These are phyloP conservation scores for Mycena latifolia DNA, from an alignment of 768 basidiomycete genomes.

Conservation along the genomic window DNA sequence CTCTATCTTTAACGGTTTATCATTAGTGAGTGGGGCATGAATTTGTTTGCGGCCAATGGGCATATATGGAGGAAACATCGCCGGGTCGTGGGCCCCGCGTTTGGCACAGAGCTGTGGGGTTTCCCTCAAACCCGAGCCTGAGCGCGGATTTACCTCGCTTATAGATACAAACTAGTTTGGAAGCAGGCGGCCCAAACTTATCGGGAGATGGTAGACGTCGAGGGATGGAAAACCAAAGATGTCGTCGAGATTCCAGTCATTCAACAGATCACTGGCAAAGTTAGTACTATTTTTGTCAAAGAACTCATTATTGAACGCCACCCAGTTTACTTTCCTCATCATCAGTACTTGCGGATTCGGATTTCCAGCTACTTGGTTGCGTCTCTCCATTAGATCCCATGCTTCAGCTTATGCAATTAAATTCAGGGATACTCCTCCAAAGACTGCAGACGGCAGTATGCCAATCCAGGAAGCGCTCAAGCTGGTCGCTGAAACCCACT, in stretches of 20 bases:
- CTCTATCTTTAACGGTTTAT: neutral
- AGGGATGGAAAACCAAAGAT: constrained; percentile 50
- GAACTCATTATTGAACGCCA: neutral
- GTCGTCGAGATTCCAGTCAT: constrained; percentile 44
- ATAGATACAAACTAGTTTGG: constrained; percentile 61
- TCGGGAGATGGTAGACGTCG: constrained; percentile 52
- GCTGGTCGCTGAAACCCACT: constrained; percentile 45
- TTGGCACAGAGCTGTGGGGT: constrained; percentile 42
- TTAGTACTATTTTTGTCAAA: constrained; percentile 18
- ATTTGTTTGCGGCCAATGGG: constrained; percentile 45
- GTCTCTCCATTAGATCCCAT: neutral
- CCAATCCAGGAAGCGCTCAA: constrained; percentile 53
- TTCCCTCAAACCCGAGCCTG: neutral
- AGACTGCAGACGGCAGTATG: constrained; percentile 50
- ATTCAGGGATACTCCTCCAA: constrained; percentile 47
- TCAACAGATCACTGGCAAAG: constrained; percentile 53
- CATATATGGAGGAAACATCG: constrained; percentile 50
- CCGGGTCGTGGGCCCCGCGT: constrained; percentile 48
- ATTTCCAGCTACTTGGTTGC: constrained; percentile 54
- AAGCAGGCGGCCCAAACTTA: constrained; percentile 50
- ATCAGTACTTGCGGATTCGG: constrained; percentile 63
- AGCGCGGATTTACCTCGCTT: neutral
- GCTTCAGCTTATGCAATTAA: neutral
- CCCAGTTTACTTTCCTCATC: constrained; percentile 56
- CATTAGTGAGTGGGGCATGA: constrained; percentile 47